These are phyloP conservation scores for Graphilbum fragrans DNA, from an alignment of 2,329 filamentous ascomycete genomes.

Conservation along the genomic window DNA sequence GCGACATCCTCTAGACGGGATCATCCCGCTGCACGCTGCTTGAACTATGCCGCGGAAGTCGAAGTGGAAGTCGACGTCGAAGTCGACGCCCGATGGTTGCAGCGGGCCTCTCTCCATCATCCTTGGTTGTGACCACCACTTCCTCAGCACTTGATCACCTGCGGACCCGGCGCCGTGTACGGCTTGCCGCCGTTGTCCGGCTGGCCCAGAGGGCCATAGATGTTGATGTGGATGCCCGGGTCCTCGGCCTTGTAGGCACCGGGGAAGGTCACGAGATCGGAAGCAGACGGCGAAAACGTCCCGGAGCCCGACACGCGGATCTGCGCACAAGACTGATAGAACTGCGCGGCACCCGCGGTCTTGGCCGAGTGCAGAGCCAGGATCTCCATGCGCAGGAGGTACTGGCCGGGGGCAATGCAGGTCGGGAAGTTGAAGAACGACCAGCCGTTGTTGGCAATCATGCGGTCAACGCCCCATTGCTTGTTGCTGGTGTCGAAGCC, in stretches of 20 bases:
- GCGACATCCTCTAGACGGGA: no score
- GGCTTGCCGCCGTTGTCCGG: constrained; percentile 28
- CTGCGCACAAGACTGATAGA: constrained; percentile 32
- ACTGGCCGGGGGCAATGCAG: constrained; percentile 39
- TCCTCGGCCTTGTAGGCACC: constrained; percentile 30
- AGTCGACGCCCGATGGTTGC: no score
- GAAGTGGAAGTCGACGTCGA: no score
- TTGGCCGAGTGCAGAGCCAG: constrained; percentile 39
- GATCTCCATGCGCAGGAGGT: constrained; percentile 41
- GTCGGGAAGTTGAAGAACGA: constrained; percentile 35
- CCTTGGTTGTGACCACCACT: background rate
- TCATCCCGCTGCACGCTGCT: no score
- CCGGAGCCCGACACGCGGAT: constrained; percentile 26
- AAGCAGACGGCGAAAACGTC: constrained; percentile 21
- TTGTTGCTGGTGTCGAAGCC: constrained; percentile 27
- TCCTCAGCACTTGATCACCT: constrained; percentile 21
- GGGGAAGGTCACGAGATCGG: constrained; percentile 29
- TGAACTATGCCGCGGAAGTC: no score
- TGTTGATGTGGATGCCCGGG: constrained; percentile 32
- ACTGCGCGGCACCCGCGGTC: constrained; percentile 23
- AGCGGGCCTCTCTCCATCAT: no score
- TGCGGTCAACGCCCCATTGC: constrained; percentile 35
- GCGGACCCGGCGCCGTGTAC: constrained; percentile 25
- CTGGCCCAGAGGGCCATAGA: constrained; percentile 28
- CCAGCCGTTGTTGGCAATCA: constrained; percentile 31